Evolutionary conservation across 257 asterid genomes (phyloP).

Genomic region (Coffea eugenioides): DNA sequence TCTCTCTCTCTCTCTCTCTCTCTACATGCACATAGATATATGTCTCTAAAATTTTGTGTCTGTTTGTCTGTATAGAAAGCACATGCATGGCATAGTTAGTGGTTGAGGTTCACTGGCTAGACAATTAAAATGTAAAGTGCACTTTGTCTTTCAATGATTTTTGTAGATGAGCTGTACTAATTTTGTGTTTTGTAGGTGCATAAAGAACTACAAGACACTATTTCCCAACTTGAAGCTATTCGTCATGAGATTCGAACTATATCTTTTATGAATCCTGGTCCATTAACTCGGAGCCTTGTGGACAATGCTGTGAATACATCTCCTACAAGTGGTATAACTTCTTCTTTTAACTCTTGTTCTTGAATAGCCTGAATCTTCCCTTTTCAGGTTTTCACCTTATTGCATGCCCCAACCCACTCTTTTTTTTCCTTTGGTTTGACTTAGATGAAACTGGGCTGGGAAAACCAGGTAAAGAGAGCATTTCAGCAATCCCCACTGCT

Average conservation of each 20-base stretch:
- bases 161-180: not conserved
- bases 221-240: slow-evolving; percentile 85
- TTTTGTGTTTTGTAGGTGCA: slow-evolving; percentile 50
- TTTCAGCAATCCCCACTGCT: slow-evolving; percentile 27
- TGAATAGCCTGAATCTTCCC: not conserved
- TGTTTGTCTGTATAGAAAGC: not conserved
- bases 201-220: slow-evolving; percentile 85
- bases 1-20: not conserved
- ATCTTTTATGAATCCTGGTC: slow-evolving; percentile 76
- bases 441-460: slow-evolving; percentile 36
- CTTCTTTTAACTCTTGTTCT: slow-evolving; percentile 10
- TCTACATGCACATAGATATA: not conserved
- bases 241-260: slow-evolving; percentile 71
- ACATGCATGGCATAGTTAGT: not conserved
- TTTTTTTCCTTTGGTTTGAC: slow-evolving; percentile 2
- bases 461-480: slow-evolving; percentile 34
- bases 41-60: not conserved
- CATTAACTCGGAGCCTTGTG: slow-evolving; percentile 61
- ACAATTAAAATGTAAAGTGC: not conserved
- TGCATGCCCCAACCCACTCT: not conserved
- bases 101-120: not conserved
- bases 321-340: slow-evolving; percentile 36
- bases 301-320: slow-evolving; percentile 52
- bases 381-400: not conserved
- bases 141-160: not conserved